These are phyloP conservation scores for Mycosphaerella sp. DNA, from an alignment of 2,329 filamentous ascomycete genomes.

Conservation along the genomic window DNA sequence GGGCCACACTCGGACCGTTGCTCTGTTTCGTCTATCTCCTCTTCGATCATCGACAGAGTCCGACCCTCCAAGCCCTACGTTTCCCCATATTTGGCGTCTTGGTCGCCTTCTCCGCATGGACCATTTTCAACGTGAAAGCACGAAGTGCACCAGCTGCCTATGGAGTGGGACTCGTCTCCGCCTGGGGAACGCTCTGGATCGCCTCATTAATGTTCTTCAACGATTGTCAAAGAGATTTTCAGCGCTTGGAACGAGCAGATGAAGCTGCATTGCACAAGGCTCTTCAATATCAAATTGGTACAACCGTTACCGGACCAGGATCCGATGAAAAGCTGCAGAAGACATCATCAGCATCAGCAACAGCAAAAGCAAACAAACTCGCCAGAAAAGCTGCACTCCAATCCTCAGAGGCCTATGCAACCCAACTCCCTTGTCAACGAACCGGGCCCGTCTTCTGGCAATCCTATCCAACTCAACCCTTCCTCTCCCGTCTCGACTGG, in stretches of 20 bases:
- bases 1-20: slow-evolving; percentile 35
- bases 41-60: slow-evolving; percentile 42
- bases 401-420: slow-evolving; percentile 1
- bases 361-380: slow-evolving; percentile 4
- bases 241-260: slow-evolving; percentile 46
- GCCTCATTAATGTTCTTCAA: slow-evolving; percentile 49
- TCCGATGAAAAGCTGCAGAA: neutral
- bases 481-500: slow-evolving; percentile 53
- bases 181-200: slow-evolving; percentile 51
- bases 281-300: neutral
- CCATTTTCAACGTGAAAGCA: slow-evolving; percentile 42
- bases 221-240: slow-evolving; percentile 51
- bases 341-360: too few relatives aligned
- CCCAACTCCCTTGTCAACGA: slow-evolving; percentile 14
- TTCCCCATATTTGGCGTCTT: slow-evolving; percentile 43
- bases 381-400: neutral
- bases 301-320: slow-evolving; percentile 4
- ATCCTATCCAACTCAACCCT: slow-evolving; percentile 42
- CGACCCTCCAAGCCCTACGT: slow-evolving; percentile 38
- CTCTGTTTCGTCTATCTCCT: slow-evolving; percentile 46
- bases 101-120: slow-evolving; percentile 40
- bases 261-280: neutral
- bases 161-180: slow-evolving; percentile 48
- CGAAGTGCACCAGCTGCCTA: slow-evolving; percentile 48
- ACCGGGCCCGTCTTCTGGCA: slow-evolving; percentile 44